Base-by-base conservation (phyloP, 2,329 filamentous ascomycete genomes). In the Blastomyces emzantsi region DNA sequence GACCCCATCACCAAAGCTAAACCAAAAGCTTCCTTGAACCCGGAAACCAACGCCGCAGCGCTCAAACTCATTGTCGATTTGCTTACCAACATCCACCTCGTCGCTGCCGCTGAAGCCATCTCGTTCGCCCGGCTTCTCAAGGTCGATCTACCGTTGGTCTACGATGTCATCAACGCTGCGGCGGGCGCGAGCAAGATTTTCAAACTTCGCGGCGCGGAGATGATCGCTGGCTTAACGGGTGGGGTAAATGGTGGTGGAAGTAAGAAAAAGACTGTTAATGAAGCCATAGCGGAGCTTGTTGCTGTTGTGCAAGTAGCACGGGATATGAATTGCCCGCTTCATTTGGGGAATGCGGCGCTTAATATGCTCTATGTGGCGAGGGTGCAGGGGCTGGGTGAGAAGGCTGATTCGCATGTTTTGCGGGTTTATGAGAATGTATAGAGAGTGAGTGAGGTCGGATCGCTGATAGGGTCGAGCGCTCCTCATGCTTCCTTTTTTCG, bases 1-100 rank as follows among this genome's bases (percentile, higher is more conserved):
- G 72, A 76, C 0, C 75, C 80, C 0, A 74, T 82, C 15, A 66
- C 74, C n/a, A 71, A 75, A 25, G 75, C 79, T 7, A 70, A 69
- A 66, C 70, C 25, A 70, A 75, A 47, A 67, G 71, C 51, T 71
- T 33, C 71, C 36, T 65, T 72, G 6, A 72, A 76, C 8, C 65
- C 68, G 5, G 68, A 74, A 13, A 74, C 74, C 61, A 68, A 72
- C 4, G 66, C 70, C 7, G 72, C 74, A 3, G 73, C 76, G 41
- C 71, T 76, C 33, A 73, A 77, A 61, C 73, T 80, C 64, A 78
- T 75, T 64, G 74, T 72, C 61, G 76, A 80, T 61, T 67, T 81
- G 43, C 77, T 81, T 66, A 70, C 73, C 22, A 75, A 78, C n/a
- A 78, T 81, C 17, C 80, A 81, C 65, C 76, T 81, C n/a, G 77